Conservation (phyloP, 176 grass and related monocot species). For the Aechmea fasciata region DNA sequence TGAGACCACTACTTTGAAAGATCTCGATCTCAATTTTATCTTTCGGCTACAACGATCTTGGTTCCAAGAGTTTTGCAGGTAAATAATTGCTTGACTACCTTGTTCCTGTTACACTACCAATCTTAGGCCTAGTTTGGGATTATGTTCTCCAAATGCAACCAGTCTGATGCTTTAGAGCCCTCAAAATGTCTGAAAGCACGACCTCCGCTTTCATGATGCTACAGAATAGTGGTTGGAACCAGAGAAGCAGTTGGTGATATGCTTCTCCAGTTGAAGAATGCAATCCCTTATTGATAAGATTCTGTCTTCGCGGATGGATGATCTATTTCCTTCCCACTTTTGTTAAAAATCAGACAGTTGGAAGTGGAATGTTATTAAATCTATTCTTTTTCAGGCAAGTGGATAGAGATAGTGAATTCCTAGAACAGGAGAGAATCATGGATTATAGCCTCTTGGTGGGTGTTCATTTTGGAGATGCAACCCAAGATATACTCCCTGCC, state of each 20-base stretch:
- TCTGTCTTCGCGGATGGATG: too few species aligned
- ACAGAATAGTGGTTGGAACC: too few species aligned
- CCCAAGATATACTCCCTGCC: conserved; percentile 33
- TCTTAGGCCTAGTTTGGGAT: too few species aligned
- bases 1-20: conserved; percentile 95
- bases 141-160: too few species aligned
- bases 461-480: conserved; percentile 66
- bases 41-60: conserved; percentile 71
- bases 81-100: conserved; percentile 21
- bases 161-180: too few species aligned
- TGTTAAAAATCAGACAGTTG: neutral
- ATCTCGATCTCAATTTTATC: conserved; percentile 88
- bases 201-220: too few species aligned
- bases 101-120: too few species aligned
- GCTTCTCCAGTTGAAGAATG: too few species aligned
- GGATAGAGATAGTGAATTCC: conserved; percentile 68
- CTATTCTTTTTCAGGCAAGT: conserved; percentile 53
- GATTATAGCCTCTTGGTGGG: conserved; percentile 91
- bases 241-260: too few species aligned
- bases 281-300: too few species aligned
- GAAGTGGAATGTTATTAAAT: neutral
- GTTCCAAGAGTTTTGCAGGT: conserved; percentile 65
- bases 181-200: too few species aligned
- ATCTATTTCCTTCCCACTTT: neutral
- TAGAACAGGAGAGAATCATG: conserved; percentile 94